Conservation (phyloP, 2,329 filamentous ascomycete species). For the Trematosphaeria pertusa region DNA sequence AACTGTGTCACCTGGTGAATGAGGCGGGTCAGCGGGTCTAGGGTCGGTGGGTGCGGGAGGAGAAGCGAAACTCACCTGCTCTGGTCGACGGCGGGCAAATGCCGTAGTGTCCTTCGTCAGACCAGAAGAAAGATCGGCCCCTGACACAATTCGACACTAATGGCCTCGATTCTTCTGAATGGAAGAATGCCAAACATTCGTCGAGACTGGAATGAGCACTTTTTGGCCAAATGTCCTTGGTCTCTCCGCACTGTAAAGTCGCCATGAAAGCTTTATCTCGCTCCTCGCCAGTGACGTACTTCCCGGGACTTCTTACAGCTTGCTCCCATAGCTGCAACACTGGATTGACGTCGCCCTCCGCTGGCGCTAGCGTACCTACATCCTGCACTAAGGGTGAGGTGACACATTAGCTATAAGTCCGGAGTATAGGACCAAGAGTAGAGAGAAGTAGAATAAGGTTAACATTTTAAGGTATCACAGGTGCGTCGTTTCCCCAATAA, state of each 20-base stretch:
- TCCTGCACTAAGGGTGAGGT: too few species aligned
- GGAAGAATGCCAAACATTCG: background rate
- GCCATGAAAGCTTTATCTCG: background rate
- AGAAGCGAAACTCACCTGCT: background rate
- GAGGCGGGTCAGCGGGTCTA: too few species aligned
- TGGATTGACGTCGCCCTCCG: background rate
- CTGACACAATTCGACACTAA: background rate
- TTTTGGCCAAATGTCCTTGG: background rate
- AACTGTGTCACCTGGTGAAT: background rate
- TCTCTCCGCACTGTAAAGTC: background rate
- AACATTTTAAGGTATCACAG: too few species aligned
- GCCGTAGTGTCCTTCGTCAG: background rate
- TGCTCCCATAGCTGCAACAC: background rate
- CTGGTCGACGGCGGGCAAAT: background rate
- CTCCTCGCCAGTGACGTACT: background rate
- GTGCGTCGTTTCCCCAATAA: too few species aligned
- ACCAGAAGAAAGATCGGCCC: background rate
- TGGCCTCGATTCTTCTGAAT: background rate
- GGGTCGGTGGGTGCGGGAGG: background rate
- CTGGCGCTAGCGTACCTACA: background rate
- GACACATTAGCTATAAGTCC: too few species aligned
- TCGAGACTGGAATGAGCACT: background rate
- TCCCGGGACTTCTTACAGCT: background rate
- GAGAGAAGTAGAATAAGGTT: too few species aligned
- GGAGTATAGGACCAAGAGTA: too few species aligned